Conservation (phyloP, 108 stramenopile species). For the Discostella stelligeroides region DNA sequence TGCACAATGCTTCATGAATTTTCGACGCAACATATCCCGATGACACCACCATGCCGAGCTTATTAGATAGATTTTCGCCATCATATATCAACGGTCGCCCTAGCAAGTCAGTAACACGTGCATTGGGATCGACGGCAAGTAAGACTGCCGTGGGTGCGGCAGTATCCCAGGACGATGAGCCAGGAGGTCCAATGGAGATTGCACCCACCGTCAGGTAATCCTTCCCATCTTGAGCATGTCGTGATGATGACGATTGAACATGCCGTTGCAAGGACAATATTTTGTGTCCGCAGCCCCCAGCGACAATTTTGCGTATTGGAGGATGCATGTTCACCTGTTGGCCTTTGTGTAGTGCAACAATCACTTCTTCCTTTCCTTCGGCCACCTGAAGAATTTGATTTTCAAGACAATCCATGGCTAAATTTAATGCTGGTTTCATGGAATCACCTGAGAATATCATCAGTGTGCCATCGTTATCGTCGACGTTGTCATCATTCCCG, state of each 20-base stretch:
- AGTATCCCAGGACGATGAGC: slow-evolving; percentile 53
- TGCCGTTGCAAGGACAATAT: slow-evolving; percentile 40
- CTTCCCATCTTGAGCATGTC: not conserved
- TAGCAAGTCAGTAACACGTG: slow-evolving; percentile 52
- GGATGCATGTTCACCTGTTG: slow-evolving; percentile 2
- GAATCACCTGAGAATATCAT: slow-evolving; percentile 44
- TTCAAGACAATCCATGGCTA: slow-evolving; percentile 42
- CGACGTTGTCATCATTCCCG: slow-evolving; percentile 3
- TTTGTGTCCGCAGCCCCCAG: slow-evolving; percentile 50
- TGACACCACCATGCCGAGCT: slow-evolving; percentile 43
- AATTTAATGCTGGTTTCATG: slow-evolving; percentile 39
- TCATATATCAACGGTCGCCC: slow-evolving; percentile 46
- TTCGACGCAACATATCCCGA: slow-evolving; percentile 30
- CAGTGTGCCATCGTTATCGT: slow-evolving; percentile 23
- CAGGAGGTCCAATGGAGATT: slow-evolving; percentile 45
- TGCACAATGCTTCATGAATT: slow-evolving; percentile 35
- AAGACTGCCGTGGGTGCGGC: slow-evolving; percentile 48
- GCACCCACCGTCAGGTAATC: slow-evolving; percentile 24
- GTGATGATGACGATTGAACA: slow-evolving; percentile 15
- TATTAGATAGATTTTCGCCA: slow-evolving; percentile 39
- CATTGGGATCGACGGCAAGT: slow-evolving; percentile 51
- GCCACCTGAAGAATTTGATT: slow-evolving; percentile 14
- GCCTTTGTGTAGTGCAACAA: not conserved
- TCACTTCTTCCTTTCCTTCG: not conserved
- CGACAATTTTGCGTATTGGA: slow-evolving; percentile 36